Conservation (phyloP, 257 asterid species). For the Ligustrum vulgare region DNA sequence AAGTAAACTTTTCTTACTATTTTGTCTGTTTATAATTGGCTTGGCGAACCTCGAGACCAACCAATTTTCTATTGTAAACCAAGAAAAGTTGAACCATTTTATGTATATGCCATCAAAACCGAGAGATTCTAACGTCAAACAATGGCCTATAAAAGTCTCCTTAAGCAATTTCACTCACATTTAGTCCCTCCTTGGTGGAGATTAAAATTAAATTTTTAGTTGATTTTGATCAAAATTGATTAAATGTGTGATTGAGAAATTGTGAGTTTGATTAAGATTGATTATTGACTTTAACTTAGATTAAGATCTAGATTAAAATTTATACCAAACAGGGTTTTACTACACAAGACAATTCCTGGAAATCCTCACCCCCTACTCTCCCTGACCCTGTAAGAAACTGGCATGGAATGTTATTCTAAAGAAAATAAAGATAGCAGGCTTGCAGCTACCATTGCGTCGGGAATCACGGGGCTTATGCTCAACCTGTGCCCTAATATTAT, state of each 20-base stretch:
- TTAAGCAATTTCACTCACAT: neutral
- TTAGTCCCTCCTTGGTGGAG: no score
- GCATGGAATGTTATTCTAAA: no score
- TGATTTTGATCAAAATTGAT: no score
- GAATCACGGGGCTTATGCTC: slow-evolving; percentile 70
- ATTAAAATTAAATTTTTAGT: no score
- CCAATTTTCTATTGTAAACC: slow-evolving; percentile 2
- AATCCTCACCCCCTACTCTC: neutral
- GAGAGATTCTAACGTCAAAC: slow-evolving; percentile 20
- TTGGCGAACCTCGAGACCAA: slow-evolving; percentile 31
- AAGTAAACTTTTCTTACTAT: slow-evolving; percentile 26
- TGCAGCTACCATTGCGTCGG: slow-evolving; percentile 80
- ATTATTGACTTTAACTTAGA: no score
- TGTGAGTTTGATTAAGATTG: no score
- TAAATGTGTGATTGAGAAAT: no score
- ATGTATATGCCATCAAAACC: slow-evolving; percentile 4
- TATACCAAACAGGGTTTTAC: no score
- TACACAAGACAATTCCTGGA: neutral
- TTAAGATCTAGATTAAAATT: no score
- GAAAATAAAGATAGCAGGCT: slow-evolving; percentile 33
- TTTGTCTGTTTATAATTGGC: slow-evolving; percentile 17
- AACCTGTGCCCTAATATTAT: slow-evolving; percentile 39
- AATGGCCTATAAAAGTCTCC: slow-evolving; percentile 4
- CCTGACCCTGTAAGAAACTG: neutral
- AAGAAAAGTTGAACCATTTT: slow-evolving; percentile 1